Percentiles rank a stretch among this genome's conserved stretches.
Evolutionary conservation across 331 rosid species (phyloP).

Genomic region (Arachis monticola): DNA sequence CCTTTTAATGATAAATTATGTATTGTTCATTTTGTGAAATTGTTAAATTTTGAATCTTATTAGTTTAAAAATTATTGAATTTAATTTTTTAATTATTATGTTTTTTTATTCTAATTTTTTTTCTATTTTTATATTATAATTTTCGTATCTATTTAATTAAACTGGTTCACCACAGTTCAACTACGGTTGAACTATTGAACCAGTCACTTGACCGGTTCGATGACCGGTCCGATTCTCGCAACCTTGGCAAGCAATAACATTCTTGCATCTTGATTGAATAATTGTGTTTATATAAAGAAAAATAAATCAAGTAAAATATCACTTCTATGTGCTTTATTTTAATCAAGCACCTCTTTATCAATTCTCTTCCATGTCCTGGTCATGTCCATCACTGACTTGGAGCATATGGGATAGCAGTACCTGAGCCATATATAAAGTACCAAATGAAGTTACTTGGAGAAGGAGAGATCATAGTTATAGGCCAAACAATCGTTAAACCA

Average conservation of each 20-base stretch:
- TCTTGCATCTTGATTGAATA: neutral
- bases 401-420: conserved; percentile 91
- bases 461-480: neutral
- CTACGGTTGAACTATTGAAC: too few species aligned
- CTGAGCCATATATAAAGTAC: conserved; percentile 39
- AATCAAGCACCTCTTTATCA: conserved; percentile 76
- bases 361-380: conserved; percentile 75
- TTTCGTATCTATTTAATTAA: too few species aligned
- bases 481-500: conserved; percentile 13
- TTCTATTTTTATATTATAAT: too few species aligned
- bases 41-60: too few species aligned
- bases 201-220: too few species aligned
- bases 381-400: conserved; percentile 81
- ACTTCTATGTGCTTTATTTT: conserved; percentile 23
- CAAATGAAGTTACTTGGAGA: conserved; percentile 22
- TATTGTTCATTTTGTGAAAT: too few species aligned
- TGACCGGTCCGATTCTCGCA: too few species aligned
- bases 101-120: too few species aligned
- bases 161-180: too few species aligned
- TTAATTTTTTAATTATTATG: too few species aligned
- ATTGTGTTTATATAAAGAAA: neutral
- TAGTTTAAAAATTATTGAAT: too few species aligned
- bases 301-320: conserved; percentile 19
- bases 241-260: neutral
- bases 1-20: too few species aligned